Base-by-base conservation (phyloP, 345 rosid genomes). In the Arabis hirsuta region DNA sequence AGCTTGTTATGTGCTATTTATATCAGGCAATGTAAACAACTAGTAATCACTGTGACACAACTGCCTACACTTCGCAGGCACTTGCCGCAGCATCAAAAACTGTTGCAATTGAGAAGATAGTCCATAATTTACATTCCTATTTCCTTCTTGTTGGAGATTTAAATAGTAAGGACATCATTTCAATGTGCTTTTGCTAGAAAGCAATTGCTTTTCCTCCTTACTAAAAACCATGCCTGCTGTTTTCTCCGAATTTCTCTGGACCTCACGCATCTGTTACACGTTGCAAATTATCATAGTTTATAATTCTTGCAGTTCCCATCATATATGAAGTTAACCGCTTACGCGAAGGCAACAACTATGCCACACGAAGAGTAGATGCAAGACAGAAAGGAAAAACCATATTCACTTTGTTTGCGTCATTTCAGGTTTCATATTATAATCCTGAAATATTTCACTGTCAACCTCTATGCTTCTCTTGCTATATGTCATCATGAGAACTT, bases 1-100 rank as follows among this genome's bases (percentile, higher is more conserved):
- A 43, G 56, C 62, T 42, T 73, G 44, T 52, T 60, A 34, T 50
- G 26, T 54, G n/a, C 27, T 55, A 36, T 22, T 6, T 46, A 6
- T 54, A 58, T 16, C 24, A 52, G 36, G 39, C 47, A 42, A 20
- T 54, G 34, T 6, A 51, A 45, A 67, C 52, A 38, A 43, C 22
- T 67, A 26, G 41, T 74, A 58, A 4, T 66, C 55, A 19, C 53
- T 66, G 54, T 56, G 36, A 58, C 78, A 58, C 67, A 57, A 43
- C 47, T 53, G 22, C 52, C 36, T 43, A 55, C 59, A 12, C 65
- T 38, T 69, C 68, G 79, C 88, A 92, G 98, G 98, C 96, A 62
- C 81, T 91, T 69, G 96, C 97, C 71, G 95, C 97, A 43, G 96
- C 97, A 46, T 84, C 90, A 50, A 91, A 95, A 81, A 91, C 97